Conservation (phyloP, 768 basidiomycete genomes). For the Cystoderma amianthinum region DNA sequence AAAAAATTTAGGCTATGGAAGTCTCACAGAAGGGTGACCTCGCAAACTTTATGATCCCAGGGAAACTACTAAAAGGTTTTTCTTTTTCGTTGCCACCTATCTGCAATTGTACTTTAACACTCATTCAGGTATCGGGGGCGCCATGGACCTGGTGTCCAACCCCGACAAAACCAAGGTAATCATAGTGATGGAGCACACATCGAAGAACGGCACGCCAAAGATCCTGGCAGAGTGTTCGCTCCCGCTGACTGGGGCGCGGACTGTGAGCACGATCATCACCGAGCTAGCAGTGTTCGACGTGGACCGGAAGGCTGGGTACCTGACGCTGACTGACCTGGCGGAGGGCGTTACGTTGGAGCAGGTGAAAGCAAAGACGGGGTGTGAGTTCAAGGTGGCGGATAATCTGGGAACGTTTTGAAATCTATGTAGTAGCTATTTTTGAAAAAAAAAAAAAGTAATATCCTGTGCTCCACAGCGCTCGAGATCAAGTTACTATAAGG, state of each 20-base stretch:
- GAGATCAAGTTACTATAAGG: no score
- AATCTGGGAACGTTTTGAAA: conserved; percentile 40
- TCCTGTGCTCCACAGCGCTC: no score
- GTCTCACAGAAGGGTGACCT: conserved; percentile 91
- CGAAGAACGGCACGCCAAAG: conserved; percentile 87
- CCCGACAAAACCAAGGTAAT: conserved; percentile 93
- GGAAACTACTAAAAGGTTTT: conserved; percentile 80
- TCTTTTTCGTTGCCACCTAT: conserved; percentile 1
- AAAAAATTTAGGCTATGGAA: conserved; percentile 89
- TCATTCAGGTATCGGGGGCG: conserved; percentile 79
- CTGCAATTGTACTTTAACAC: conserved; percentile 5
- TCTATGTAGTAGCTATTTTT: neutral
- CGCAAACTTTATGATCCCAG: conserved; percentile 98
- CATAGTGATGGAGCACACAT: conserved; percentile 84
- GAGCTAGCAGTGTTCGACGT: conserved; percentile 90
- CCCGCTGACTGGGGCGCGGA: conserved; percentile 82
- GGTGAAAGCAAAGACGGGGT: conserved; percentile 81
- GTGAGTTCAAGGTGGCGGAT: conserved; percentile 61
- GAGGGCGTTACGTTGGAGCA: conserved; percentile 81
- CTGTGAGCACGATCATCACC: conserved; percentile 89
- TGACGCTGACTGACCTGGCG: conserved; percentile 79
- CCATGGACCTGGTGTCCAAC: conserved; percentile 95
- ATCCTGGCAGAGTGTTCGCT: conserved; percentile 76
- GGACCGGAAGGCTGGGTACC: conserved; percentile 63
- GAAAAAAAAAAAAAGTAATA: no score